Conservation (phyloP, 805 yeast genomes). For the Pichia exigua region DNA sequence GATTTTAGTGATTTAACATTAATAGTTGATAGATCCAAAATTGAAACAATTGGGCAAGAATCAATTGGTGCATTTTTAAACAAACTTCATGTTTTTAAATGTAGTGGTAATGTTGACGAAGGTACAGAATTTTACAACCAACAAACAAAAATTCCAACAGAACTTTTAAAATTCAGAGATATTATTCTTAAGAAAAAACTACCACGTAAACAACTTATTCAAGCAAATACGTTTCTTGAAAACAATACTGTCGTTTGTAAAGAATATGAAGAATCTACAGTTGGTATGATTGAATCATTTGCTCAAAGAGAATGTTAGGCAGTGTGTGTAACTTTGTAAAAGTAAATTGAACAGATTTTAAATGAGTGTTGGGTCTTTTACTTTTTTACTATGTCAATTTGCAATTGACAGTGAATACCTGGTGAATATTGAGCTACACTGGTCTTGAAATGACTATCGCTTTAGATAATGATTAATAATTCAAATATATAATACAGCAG, state of each 20-base stretch:
- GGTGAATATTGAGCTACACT: no score
- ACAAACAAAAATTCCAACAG: conserved; percentile 60
- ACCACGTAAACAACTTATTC: conserved; percentile 80
- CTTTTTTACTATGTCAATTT: no score
- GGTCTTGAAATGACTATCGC: no score
- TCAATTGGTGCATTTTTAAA: conserved; percentile 65
- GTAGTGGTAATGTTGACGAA: conserved; percentile 60
- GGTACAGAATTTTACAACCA: conserved; percentile 60
- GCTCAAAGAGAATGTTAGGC: conserved; percentile 41
- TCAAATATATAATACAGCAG: no score
- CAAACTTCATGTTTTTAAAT: conserved; percentile 71
- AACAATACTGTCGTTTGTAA: conserved; percentile 43
- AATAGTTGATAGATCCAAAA: conserved; percentile 51
- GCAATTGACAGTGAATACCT: no score
- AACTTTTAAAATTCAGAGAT: conserved; percentile 58
- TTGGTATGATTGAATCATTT: conserved; percentile 76
- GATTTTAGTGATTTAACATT: conserved; percentile 54
- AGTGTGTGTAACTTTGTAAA: neutral
- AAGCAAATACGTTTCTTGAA: conserved; percentile 57
- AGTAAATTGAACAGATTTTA: no score
- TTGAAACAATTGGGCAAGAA: conserved; percentile 60
- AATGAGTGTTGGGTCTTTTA: no score
- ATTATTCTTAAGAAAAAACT: conserved; percentile 62
- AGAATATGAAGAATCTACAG: conserved; percentile 67
- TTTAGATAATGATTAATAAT: no score